Conservation (phyloP, 805 yeast species). For the Spathaspora girioi region DNA sequence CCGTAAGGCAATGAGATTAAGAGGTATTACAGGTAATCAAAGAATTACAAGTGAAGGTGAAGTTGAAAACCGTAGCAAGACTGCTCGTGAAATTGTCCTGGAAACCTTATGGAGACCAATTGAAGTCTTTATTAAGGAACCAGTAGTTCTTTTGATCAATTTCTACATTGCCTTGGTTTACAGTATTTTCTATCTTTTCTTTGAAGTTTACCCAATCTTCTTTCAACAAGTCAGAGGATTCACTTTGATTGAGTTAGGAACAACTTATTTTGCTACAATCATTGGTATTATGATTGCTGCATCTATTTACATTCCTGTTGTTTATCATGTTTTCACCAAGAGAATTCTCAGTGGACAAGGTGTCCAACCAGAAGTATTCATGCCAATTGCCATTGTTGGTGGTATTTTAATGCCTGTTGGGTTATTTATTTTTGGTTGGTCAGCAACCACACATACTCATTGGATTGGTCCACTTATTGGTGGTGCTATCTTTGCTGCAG, state of each 20-base stretch:
- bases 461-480: slow-evolving; percentile 52
- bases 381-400: slow-evolving; percentile 41
- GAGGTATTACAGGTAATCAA: slow-evolving; percentile 46
- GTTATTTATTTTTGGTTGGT: slow-evolving; percentile 49
- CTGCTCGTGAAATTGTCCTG: slow-evolving; percentile 15
- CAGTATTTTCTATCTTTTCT: slow-evolving; percentile 51
- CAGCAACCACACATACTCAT: slow-evolving; percentile 35
- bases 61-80: slow-evolving; percentile 20
- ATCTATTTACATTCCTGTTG: slow-evolving; percentile 20
- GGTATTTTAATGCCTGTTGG: slow-evolving; percentile 40
- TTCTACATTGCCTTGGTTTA: slow-evolving; percentile 50
- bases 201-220: slow-evolving; percentile 61
- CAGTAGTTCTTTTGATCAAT: slow-evolving; percentile 51
- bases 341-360: slow-evolving; percentile 16
- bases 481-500: slow-evolving; percentile 34
- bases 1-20: slow-evolving; percentile 46
- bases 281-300: slow-evolving; percentile 49
- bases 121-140: slow-evolving; percentile 47
- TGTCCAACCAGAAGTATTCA: slow-evolving; percentile 38
- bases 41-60: slow-evolving; percentile 42
- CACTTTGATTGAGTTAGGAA: slow-evolving; percentile 47
- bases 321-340: slow-evolving; percentile 20
- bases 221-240: slow-evolving; percentile 43
- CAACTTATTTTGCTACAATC: slow-evolving; percentile 40
- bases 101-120: slow-evolving; percentile 47